Conservation (phyloP, 139 green algal species). For the Tetradesmus lagerheimii region DNA sequence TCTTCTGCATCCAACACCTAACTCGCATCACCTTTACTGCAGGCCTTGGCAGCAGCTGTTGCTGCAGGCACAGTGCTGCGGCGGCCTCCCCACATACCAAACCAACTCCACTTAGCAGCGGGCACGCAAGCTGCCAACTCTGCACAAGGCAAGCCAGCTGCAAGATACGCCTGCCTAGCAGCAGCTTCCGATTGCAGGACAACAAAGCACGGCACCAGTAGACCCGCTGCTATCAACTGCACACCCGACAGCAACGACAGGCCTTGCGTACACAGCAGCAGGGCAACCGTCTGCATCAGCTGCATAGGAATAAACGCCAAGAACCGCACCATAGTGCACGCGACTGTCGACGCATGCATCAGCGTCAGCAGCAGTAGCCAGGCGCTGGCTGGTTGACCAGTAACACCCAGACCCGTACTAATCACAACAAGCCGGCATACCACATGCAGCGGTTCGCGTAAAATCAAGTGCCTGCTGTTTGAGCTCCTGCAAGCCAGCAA, state of each 20-base stretch:
- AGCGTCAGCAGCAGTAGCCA: neutral
- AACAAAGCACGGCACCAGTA: neutral
- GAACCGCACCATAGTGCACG: neutral
- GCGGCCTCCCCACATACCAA: neutral
- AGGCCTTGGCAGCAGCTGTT: neutral
- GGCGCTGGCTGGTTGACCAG: neutral
- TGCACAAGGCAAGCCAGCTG: neutral
- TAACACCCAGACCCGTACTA: neutral
- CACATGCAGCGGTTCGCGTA: neutral
- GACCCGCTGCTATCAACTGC: neutral
- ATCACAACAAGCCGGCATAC: neutral
- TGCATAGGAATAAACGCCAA: neutral
- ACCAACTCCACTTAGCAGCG: neutral
- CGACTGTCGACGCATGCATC: neutral
- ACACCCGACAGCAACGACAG: neutral
- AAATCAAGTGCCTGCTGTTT: neutral
- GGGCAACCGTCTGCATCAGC: neutral
- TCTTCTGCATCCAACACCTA: neutral
- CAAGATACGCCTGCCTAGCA: neutral
- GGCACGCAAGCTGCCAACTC: neutral
- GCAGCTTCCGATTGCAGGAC: neutral
- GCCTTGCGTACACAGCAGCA: neutral
- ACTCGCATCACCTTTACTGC: neutral
- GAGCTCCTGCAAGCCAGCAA: neutral
- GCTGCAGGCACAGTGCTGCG: too few relatives aligned